These are phyloP conservation scores for Phytophthora macrochlamydospora DNA, from an alignment of 352 stramenopile species.

Conservation along the genomic window DNA sequence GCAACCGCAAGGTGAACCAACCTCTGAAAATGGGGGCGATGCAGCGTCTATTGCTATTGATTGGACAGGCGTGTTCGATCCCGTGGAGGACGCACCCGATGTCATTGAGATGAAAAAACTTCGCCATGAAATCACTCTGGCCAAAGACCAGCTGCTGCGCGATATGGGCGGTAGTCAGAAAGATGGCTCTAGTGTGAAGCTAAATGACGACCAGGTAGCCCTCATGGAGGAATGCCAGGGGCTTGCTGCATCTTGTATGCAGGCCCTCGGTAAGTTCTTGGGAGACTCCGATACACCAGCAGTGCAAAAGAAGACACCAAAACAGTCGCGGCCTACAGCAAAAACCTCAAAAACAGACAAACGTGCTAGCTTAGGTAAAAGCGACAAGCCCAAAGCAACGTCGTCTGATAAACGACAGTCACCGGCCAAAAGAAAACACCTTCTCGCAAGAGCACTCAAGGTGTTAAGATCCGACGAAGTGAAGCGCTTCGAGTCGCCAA, in stretches of 20 bases:
- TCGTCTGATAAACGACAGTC: conserved; percentile 17
- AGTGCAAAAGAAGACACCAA: conserved; percentile 12
- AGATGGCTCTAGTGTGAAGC: conserved; percentile 3
- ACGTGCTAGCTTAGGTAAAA: conserved; percentile 10
- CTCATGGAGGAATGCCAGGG: conserved; percentile 69
- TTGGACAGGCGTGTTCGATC: conserved; percentile 41
- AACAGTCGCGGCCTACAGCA: conserved; percentile 10
- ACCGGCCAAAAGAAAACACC: conserved; percentile 21
- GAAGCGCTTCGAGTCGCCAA: conserved; percentile 39
- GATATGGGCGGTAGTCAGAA: conserved; percentile 31
- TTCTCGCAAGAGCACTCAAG: conserved; percentile 16
- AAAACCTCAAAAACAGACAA: conserved; percentile 22
- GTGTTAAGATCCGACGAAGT: conserved; percentile 24
- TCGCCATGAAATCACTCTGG: conserved; percentile 60
- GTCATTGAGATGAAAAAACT: conserved; percentile 80
- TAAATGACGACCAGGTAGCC: conserved; percentile 40
- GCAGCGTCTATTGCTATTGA: conserved; percentile 27
- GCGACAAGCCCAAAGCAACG: conserved; percentile 12
- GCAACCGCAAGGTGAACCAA: conserved; percentile 20
- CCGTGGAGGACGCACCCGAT: conserved; percentile 48
- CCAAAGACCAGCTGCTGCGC: conserved; percentile 49
- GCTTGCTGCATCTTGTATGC: conserved; percentile 64
- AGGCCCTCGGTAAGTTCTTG: conserved; percentile 69
- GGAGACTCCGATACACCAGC: conserved; percentile 6
- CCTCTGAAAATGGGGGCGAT: conserved; percentile 6